These are phyloP conservation scores for Cantharellus anzutake DNA, from an alignment of 768 basidiomycete species.

Conservation along the genomic window DNA sequence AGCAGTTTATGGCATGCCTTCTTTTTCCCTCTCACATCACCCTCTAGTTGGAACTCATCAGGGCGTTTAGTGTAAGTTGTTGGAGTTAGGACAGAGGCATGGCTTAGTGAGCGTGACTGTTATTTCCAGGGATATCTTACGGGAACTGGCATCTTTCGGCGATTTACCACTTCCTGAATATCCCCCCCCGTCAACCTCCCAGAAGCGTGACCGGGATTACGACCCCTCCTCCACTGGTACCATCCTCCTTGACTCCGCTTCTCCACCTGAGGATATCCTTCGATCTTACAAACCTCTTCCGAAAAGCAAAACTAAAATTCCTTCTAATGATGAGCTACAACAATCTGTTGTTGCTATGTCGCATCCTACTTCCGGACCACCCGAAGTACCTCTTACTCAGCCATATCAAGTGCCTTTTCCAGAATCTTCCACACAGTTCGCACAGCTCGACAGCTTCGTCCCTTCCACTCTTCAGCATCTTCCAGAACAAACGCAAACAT, in stretches of 20 bases:
- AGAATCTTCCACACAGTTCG: too few relatives aligned
- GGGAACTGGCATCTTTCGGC: conserved; percentile 7
- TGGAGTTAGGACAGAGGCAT: neutral
- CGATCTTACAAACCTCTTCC: neutral
- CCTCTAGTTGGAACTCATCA: conserved; percentile 7
- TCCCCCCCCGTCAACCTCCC: neutral
- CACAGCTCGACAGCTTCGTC: too few relatives aligned
- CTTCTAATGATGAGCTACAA: too few relatives aligned
- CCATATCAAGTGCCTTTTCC: too few relatives aligned
- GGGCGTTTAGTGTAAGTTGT: conserved; percentile 6
- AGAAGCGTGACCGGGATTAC: neutral
- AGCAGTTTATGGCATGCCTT: neutral
- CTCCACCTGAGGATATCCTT: neutral
- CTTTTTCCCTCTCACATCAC: neutral
- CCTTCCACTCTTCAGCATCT: too few relatives aligned
- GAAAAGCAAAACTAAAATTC: neutral
- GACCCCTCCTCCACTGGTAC: neutral
- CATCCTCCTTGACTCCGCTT: neutral
- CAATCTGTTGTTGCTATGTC: too few relatives aligned
- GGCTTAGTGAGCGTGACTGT: neutral
- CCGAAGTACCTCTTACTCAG: too few relatives aligned
- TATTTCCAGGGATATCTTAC: conserved; percentile 6
- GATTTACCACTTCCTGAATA: conserved; percentile 8
- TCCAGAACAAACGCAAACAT: too few relatives aligned
- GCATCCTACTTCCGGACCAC: too few relatives aligned